phyloP scores from a whole-genome alignment of 2,329 filamentous ascomycete species.

The Exophiala sideris region DNA sequence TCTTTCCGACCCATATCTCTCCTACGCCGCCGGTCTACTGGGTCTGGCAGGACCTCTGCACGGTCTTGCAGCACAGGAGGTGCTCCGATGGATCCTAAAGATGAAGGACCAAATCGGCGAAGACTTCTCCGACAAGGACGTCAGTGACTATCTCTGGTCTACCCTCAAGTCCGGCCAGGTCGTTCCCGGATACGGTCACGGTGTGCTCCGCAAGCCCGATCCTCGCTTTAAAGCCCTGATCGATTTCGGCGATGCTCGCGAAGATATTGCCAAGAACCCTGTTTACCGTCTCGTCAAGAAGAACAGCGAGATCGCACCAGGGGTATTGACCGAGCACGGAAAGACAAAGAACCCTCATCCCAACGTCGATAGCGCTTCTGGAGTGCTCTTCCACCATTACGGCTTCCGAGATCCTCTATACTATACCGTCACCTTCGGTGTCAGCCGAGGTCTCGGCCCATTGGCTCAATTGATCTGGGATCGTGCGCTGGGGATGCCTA shows the following conservation, averaged over 20 bases:
- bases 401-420: conserved; percentile 96
- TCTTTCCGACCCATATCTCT: conserved; percentile 90
- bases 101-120: conserved; percentile 87
- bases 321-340: conserved; percentile 88
- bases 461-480: conserved; percentile 96
- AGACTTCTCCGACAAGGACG: conserved; percentile 73
- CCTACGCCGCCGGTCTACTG: conserved; percentile 91
- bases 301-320: conserved; percentile 87
- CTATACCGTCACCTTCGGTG: conserved; percentile 72
- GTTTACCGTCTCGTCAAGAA: conserved; percentile 92
- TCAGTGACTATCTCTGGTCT: conserved; percentile 86
- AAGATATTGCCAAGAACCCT: conserved; percentile 80
- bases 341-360: conserved; percentile 98
- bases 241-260: conserved; percentile 83
- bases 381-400: conserved; percentile 96
- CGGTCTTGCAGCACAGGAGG: conserved; percentile 92
- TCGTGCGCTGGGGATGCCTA: conserved; percentile 84
- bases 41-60: conserved; percentile 92
- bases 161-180: conserved; percentile 92
- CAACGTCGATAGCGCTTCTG: conserved; percentile 91
- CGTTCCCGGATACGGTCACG: conserved; percentile 92
- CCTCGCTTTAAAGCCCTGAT: conserved; percentile 95
- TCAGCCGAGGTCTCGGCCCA: conserved; percentile 72
- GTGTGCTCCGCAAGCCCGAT: conserved; percentile 93
- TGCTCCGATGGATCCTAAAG: conserved; percentile 91